Conservation (phyloP, 345 rosid species). For the Linum lewisii region DNA sequence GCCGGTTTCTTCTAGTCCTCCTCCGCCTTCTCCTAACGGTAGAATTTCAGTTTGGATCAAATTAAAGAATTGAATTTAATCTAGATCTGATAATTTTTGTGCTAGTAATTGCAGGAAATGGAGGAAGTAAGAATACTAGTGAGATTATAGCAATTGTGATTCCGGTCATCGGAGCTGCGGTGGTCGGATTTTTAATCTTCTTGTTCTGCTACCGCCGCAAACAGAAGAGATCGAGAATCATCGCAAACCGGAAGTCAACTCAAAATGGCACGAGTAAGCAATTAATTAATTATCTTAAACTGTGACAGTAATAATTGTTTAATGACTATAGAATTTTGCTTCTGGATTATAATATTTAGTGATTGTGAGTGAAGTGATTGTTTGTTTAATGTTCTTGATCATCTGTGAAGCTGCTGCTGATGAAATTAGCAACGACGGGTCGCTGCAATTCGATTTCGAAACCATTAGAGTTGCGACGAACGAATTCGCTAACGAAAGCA, state of each 20-base stretch:
- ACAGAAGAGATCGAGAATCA: slow-evolving; percentile 7
- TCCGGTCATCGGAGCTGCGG: background rate
- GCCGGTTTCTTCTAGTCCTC: too few species aligned
- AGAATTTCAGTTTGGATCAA: background rate
- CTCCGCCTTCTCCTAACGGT: background rate
- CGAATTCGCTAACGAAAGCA: background rate
- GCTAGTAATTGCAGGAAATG: slow-evolving; percentile 2
- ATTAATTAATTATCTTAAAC: background rate
- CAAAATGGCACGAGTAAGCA: background rate
- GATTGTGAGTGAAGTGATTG: background rate
- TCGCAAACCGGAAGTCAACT: background rate
- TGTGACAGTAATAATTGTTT: background rate
- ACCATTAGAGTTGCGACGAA: background rate
- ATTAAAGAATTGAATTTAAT: background rate
- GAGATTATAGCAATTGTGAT: slow-evolving; percentile 8
- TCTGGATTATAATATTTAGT: background rate
- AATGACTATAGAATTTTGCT: background rate
- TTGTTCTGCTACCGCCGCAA: slow-evolving; percentile 8
- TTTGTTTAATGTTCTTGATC: background rate
- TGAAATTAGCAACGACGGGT: background rate
- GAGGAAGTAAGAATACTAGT: background rate
- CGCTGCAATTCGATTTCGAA: background rate
- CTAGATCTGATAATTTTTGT: too few species aligned
- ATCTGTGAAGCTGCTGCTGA: background rate
- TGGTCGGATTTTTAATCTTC: slow-evolving; percentile 10